A percentile compares a stretch with the other conserved stretches of the same genome.
These are phyloP conservation scores for Leccinum disarticulatum DNA, from an alignment of 768 basidiomycete genomes.

Conservation along the genomic window DNA sequence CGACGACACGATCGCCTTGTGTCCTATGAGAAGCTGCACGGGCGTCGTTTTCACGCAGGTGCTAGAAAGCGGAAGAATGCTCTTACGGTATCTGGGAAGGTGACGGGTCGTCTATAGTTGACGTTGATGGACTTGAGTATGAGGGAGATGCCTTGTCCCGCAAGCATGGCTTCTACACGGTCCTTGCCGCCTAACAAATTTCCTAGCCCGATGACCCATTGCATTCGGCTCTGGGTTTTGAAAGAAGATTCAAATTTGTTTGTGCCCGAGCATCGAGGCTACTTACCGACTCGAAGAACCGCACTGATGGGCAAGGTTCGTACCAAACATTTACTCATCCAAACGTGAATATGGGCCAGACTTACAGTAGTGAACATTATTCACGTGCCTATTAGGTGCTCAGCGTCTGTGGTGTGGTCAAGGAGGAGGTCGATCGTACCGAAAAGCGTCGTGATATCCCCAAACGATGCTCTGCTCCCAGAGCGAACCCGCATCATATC, in stretches of 20 bases:
- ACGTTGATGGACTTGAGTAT: constrained; percentile 72
- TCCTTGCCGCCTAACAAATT: constrained; percentile 57
- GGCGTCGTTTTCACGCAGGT: background rate
- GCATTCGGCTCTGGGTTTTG: constrained; percentile 57
- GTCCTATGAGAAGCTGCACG: constrained; percentile 61
- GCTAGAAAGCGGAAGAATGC: constrained; percentile 1
- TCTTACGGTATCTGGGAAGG: constrained; percentile 73
- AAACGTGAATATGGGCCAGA: background rate
- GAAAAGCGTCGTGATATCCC: constrained; percentile 80
- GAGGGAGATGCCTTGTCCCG: constrained; percentile 63
- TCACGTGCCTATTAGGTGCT: constrained; percentile 58
- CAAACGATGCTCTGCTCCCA: constrained; percentile 78
- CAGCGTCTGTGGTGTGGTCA: background rate
- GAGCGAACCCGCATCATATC: constrained; percentile 64
- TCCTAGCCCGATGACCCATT: constrained; percentile 62
- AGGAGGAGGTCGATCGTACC: constrained; percentile 38
- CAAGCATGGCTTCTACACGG: constrained; percentile 56
- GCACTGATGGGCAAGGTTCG: constrained; percentile 39
- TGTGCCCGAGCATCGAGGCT: background rate
- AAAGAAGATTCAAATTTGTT: background rate
- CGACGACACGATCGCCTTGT: constrained; percentile 45
- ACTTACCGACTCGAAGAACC: constrained; percentile 69
- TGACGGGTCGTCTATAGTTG: constrained; percentile 68
- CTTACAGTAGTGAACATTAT: constrained; percentile 72
- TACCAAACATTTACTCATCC: background rate